Percentiles rank a stretch among this genome's conserved stretches.
phyloP scores from a whole-genome alignment of 2,329 filamentous ascomycete species.

The Penicillium decumbens region DNA sequence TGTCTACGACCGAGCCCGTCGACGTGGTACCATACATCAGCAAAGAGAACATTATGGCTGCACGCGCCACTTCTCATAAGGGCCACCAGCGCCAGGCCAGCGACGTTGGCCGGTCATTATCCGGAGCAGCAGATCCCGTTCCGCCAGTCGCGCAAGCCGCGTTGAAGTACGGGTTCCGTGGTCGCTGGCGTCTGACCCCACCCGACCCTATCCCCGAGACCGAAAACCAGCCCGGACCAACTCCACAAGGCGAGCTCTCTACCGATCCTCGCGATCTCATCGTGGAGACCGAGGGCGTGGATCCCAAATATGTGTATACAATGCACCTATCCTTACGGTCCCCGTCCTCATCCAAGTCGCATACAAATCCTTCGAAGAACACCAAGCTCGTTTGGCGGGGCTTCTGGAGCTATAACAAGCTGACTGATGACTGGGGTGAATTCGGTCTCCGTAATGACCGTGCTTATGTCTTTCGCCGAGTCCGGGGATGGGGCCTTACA shows the following conservation, averaged over 20 bases:
- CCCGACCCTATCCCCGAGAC: constrained; percentile 31
- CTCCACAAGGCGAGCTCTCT: constrained; percentile 15
- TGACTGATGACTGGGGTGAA: constrained; percentile 86
- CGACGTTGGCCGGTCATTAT: constrained; percentile 36
- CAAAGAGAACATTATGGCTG: constrained; percentile 57
- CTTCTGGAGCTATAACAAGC: constrained; percentile 83
- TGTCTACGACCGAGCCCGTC: constrained; percentile 75
- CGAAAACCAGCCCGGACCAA: constrained; percentile 28
- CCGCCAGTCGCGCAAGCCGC: constrained; percentile 47
- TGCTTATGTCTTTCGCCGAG: constrained; percentile 58
- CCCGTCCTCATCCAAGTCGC: constrained; percentile 49
- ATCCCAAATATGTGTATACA: constrained; percentile 73
- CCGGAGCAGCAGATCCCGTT: constrained; percentile 29
- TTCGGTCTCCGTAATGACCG: constrained; percentile 64
- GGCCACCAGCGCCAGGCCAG: constrained; percentile 39
- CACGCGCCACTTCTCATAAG: constrained; percentile 29
- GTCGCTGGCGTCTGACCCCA: constrained; percentile 62
- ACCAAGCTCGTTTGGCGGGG: constrained; percentile 86
- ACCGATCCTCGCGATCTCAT: constrained; percentile 57
- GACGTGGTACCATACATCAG: constrained; percentile 83
- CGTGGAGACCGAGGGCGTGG: constrained; percentile 81
- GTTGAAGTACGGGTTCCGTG: constrained; percentile 64
- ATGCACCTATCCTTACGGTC: constrained; percentile 69
- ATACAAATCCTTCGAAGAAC: constrained; percentile 56
- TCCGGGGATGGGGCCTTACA: constrained; percentile 54